Base-by-base conservation (phyloP, 2,329 filamentous ascomycete species). In the Monosporascus sp. region DNA sequence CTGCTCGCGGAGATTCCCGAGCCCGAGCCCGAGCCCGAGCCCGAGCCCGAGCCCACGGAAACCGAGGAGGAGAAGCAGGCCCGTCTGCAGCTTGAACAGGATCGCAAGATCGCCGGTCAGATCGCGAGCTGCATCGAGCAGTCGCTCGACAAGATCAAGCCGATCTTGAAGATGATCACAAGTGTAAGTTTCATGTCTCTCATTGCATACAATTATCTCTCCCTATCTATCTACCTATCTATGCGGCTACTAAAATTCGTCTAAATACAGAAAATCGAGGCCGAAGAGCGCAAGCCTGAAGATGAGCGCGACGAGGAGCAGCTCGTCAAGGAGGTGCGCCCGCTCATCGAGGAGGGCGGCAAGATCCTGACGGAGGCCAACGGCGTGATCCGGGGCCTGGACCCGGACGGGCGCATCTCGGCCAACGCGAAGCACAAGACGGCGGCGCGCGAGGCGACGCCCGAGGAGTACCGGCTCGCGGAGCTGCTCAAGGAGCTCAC, bases 241-340 rank as follows among this genome's bases (percentile, higher is more conserved):
- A 53, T 48, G 20, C 9, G 51, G 55, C 41, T 54, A 48, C 58
- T 66, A 66, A 74, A 54, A 54, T 58, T 61, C 61, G 69, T 59
- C 59, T 22, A 17, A 44, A 17, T 45, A 45, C 59, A 89, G 82
- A 81, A 87, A 73, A 88, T 96, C 63, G 89, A 96, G 63, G 79
- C 78, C 52, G 90, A 89, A 27, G 89, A 96, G 70, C 82, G 84
- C 59, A 89, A 87, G 27, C 87, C 88, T 44, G 88, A 90, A 71
- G 89, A 95, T 5, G 91, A 96, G 63, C 85, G 93, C 24, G 91
- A 97, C 65, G 92, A 97, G 69, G 90, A 97, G 65, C 82, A 89
- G 61, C 83, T 96, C 5, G 91, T 97, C 65, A 84, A 89, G 68
- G 81, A 91, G 54, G 90, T 96, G 63, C 89, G 87, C 71, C 92